These are phyloP conservation scores for Cercospora citrullina DNA, from an alignment of 2,329 filamentous ascomycete genomes.

Conservation along the genomic window DNA sequence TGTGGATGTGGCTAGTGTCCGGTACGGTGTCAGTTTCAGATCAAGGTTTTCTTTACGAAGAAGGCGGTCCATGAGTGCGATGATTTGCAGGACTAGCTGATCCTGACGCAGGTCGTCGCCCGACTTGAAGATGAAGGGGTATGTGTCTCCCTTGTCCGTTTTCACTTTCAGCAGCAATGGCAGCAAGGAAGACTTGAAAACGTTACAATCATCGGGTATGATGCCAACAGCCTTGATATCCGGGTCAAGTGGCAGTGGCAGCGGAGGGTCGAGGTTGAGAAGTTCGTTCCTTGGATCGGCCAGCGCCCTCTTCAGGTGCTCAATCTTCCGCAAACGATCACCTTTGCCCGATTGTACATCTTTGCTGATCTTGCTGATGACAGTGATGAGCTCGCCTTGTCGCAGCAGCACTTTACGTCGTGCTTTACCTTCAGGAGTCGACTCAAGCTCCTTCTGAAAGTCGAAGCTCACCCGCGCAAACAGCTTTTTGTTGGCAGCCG, in stretches of 20 bases:
- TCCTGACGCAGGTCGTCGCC: constrained; percentile 89
- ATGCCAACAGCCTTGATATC: constrained; percentile 76
- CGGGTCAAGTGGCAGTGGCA: constrained; percentile 87
- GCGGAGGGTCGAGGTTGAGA: constrained; percentile 74
- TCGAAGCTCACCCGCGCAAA: constrained; percentile 94
- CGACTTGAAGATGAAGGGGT: constrained; percentile 95
- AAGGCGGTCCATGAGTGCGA: constrained; percentile 95
- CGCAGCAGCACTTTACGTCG: constrained; percentile 74
- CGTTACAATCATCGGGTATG: constrained; percentile 78
- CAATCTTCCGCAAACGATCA: constrained; percentile 75
- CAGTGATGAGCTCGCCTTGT: constrained; percentile 85
- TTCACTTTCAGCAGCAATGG: constrained; percentile 91
- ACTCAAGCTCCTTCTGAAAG: constrained; percentile 86
- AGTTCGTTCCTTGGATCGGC: constrained; percentile 90
- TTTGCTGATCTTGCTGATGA: constrained; percentile 83
- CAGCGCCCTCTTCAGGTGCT: constrained; percentile 79
- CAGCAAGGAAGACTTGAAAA: constrained; percentile 93
- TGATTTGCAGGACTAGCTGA: constrained; percentile 95
- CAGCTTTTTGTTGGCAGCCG: constrained; percentile 68
- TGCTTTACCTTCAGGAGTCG: constrained; percentile 67
- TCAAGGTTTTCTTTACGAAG: constrained; percentile 95
- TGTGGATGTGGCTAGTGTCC: constrained; percentile 89
- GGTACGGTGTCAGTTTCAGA: constrained; percentile 91
- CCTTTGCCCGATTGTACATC: constrained; percentile 82
- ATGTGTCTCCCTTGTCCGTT: constrained; percentile 72